Evolutionary conservation across 2,329 filamentous ascomycete genomes (phyloP).

Genomic region (Exserohilum turcica): DNA sequence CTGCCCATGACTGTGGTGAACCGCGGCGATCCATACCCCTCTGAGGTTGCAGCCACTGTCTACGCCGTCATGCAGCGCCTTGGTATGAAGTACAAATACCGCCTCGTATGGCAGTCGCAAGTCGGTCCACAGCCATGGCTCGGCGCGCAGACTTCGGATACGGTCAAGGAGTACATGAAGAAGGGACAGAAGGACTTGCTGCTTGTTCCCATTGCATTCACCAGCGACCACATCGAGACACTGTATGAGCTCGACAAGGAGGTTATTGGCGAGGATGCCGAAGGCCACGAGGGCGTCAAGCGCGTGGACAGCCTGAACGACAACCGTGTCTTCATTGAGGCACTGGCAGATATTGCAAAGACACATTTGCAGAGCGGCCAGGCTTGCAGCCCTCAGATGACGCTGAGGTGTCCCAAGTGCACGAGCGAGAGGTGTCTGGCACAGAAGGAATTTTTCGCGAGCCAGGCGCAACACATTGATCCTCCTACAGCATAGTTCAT

Average conservation of each 20-base stretch:
- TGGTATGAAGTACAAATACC: constrained; percentile 86
- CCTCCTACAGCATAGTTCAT: constrained; percentile 9
- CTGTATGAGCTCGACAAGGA: constrained; percentile 92
- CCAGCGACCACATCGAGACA: constrained; percentile 98
- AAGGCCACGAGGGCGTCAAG: constrained; percentile 66
- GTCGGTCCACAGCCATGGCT: constrained; percentile 95
- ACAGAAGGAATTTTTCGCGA: constrained; percentile 70
- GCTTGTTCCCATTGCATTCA: constrained; percentile 94
- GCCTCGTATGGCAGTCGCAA: constrained; percentile 97
- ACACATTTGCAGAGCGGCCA: constrained; percentile 73
- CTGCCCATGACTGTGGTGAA: constrained; percentile 98
- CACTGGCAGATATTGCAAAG: constrained; percentile 84
- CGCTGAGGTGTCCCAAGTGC: constrained; percentile 88
- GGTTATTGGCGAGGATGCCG: constrained; percentile 82
- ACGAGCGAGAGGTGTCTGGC: constrained; percentile 86
- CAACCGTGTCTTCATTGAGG: constrained; percentile 86
- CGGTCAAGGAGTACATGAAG: constrained; percentile 85
- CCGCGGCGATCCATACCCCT: constrained; percentile 92
- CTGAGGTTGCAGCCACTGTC: constrained; percentile 93
- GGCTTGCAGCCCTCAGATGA: constrained; percentile 83
- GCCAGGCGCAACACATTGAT: constrained; percentile 41
- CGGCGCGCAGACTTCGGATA: constrained; percentile 87
- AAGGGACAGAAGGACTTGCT: constrained; percentile 91
- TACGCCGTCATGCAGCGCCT: constrained; percentile 95
- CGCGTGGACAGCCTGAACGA: constrained; percentile 91